Evolutionary conservation across 371 early-diverging fungal species (phyloP), one percentile per base, ranked within the genome.

Genomic region (Mortierella sp.): DNA sequence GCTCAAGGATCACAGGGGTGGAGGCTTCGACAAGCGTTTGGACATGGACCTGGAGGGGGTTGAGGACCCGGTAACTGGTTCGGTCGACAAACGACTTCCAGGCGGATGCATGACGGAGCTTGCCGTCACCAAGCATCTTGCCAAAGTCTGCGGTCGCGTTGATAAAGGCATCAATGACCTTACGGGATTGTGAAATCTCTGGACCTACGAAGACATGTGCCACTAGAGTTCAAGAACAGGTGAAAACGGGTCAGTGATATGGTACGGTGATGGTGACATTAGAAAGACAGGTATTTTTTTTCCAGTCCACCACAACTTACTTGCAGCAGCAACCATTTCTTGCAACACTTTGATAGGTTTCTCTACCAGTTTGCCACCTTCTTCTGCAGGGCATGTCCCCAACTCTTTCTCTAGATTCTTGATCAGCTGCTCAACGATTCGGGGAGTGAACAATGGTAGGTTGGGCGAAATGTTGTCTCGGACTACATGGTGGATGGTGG

Each of bases 281-380:
- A 10, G 34, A 10, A 7, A 34, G 10, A 34, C 34, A 34, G 7
- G 10, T 7, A 34, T 4, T 4, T 34, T n/a, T 34, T 10, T 3
- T 9, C n/a, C 45, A 43, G 5, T 16, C 16, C 16, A 16, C 45
- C 13, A 43, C 45, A 43, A 54, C 58, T 45, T 57, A 64, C 65
- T 57, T 10, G 65, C 65, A 43, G 43, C 14, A n/a, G 58, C 65
- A 19, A 57, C 41, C 58, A 64, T 58, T 31, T 51, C 26, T 43
- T 56, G 57, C 16, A 57, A 19, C 14, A 61, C 47, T 12, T 5
- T 14, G 2, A 53, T 10, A 2, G 56, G 48, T 2, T 38, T 27
- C 9, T 56, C 56, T 34, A 55, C 43, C 1, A 30, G 26, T 21
- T 49, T 55, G 21, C 30, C 24, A 2, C 46, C 21, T 2, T 59